Conservation (phyloP, 1,284 basidiomycete genomes). For the Cutaneotrichosporon daszewskae region DNA sequence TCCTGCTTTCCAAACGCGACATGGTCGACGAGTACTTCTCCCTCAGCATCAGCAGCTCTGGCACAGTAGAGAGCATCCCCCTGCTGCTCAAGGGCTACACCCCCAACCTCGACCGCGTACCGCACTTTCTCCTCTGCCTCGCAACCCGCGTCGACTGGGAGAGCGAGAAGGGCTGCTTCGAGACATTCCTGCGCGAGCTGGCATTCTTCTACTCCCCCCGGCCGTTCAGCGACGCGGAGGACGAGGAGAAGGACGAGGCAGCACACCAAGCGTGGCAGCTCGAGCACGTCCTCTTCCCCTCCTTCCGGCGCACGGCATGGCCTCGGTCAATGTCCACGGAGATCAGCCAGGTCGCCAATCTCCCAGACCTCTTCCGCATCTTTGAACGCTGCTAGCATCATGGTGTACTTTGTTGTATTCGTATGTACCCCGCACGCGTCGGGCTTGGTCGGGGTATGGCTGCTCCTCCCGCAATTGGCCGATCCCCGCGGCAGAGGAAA, state of each 20-base stretch:
- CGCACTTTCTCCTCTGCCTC: slow-evolving; percentile 75
- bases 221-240: slow-evolving; percentile 19
- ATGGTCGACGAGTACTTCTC: slow-evolving; percentile 95
- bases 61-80: slow-evolving; percentile 68
- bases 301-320: slow-evolving; percentile 55
- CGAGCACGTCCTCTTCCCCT: slow-evolving; percentile 79
- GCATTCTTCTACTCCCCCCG: slow-evolving; percentile 82
- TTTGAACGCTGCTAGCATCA: slow-evolving; percentile 80
- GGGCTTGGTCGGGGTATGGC: neutral
- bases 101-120: slow-evolving; percentile 78
- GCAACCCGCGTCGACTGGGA: slow-evolving; percentile 86
- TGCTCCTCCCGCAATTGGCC: slow-evolving; percentile 1
- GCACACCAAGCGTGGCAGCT: slow-evolving; percentile 69
- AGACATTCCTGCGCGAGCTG: slow-evolving; percentile 76
- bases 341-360: slow-evolving; percentile 75
- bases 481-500: neutral
- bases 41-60: slow-evolving; percentile 60
- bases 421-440: neutral
- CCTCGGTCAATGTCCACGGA: slow-evolving; percentile 35
- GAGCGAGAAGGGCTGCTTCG: slow-evolving; percentile 78
- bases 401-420: neutral
- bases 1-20: slow-evolving; percentile 55
- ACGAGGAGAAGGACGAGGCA: slow-evolving; percentile 14
- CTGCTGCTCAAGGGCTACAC: slow-evolving; percentile 76
- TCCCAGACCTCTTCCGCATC: slow-evolving; percentile 82